These are phyloP conservation scores for Zoysia japonica DNA, from an alignment of 176 grass and related monocot species.

Conservation along the genomic window DNA sequence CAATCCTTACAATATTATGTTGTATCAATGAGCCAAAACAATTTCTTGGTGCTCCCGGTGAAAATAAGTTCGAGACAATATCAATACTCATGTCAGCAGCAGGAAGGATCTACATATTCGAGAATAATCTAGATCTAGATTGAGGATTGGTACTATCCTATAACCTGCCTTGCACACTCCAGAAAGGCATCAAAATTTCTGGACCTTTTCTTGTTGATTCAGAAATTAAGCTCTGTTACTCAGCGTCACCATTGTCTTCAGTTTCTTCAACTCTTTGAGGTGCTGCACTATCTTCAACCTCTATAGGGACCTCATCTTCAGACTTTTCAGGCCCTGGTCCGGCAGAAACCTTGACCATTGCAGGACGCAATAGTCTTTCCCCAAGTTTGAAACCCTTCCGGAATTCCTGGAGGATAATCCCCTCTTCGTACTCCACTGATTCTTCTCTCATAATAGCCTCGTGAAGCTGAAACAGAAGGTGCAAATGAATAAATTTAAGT, in stretches of 20 bases:
- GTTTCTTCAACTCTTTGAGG: constrained; percentile 29
- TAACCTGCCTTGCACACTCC: constrained; percentile 38
- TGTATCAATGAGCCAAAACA: constrained; percentile 26
- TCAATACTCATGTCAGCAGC: constrained; percentile 34
- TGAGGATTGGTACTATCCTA: constrained; percentile 34
- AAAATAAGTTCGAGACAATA: constrained; percentile 27
- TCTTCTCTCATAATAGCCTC: constrained; percentile 97
- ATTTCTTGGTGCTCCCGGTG: neutral
- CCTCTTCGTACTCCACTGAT: constrained; percentile 72
- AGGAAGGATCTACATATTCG: constrained; percentile 28
- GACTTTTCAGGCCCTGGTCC: constrained; percentile 72
- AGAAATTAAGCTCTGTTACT: constrained; percentile 34
- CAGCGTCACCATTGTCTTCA: constrained; percentile 44
- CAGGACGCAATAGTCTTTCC: constrained; percentile 72
- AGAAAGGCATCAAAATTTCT: constrained; percentile 60
- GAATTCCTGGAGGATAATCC: constrained; percentile 92
- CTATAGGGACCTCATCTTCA: constrained; percentile 27
- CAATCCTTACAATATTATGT: neutral
- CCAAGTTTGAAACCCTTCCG: constrained; percentile 91
- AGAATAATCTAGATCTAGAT: constrained; percentile 32
- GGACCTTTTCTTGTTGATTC: constrained; percentile 26
- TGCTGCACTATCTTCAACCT: constrained; percentile 57
- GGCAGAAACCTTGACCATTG: constrained; percentile 93
- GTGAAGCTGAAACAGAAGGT: constrained; percentile 63
- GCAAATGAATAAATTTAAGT: constrained; percentile 5